Conservation (phyloP, 768 basidiomycete genomes). For the Mycena indigotica region DNA sequence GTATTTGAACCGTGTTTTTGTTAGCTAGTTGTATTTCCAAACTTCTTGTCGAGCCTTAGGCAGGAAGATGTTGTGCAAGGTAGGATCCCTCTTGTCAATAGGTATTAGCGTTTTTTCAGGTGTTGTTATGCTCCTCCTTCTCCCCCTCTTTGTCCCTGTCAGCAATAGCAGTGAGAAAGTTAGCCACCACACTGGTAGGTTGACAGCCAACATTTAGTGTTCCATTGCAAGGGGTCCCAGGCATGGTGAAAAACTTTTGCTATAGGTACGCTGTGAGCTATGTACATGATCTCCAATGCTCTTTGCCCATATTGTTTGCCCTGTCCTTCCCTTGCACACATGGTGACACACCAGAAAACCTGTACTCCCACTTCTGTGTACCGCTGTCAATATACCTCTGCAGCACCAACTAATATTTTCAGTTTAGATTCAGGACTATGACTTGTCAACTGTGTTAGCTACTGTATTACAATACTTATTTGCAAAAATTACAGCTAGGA, state of each 20-base stretch:
- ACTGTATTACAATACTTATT: too few relatives aligned
- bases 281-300: too few relatives aligned
- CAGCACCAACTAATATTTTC: constrained; percentile 66
- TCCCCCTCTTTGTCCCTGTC: constrained; percentile 36
- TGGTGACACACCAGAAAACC: constrained; percentile 59
- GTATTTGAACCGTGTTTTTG: not conserved
- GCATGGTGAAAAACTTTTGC: too few relatives aligned
- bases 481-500: too few relatives aligned
- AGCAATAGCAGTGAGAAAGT: constrained; percentile 59
- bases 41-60: too few relatives aligned
- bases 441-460: too few relatives aligned
- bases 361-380: constrained; percentile 61
- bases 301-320: constrained; percentile 51
- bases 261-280: too few relatives aligned
- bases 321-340: constrained; percentile 68
- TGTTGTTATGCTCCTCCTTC: too few relatives aligned
- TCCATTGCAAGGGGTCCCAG: too few relatives aligned
- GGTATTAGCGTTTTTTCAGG: not conserved
- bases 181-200: too few relatives aligned
- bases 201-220: too few relatives aligned
- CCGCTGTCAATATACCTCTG: constrained; percentile 79
- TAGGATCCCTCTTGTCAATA: constrained; percentile 9
- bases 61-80: constrained; percentile 16
- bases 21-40: not conserved
- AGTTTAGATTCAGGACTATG: too few relatives aligned